A percentile compares a stretch with the other conserved stretches of the same genome.
Conservation (phyloP, 306 rosid species). For the Benincasa hispida region DNA sequence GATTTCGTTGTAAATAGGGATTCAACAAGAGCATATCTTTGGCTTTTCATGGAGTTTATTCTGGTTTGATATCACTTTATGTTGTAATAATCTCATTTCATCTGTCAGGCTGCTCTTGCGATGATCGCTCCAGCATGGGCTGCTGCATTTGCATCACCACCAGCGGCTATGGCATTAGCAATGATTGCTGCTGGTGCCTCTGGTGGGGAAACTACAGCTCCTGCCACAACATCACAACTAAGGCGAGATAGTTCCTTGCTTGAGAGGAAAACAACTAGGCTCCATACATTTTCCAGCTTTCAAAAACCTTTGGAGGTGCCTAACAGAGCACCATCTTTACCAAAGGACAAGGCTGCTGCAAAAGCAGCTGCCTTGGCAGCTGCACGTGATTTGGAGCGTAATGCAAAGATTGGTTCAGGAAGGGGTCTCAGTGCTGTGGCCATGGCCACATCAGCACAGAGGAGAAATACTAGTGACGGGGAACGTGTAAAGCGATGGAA, state of each 20-base stretch:
- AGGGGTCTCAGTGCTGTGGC: constrained; percentile 99
- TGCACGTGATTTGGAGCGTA: constrained; percentile 85
- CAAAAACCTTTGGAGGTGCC: constrained; percentile 61
- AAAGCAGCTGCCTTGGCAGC: constrained; percentile 95
- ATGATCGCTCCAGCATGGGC: constrained; percentile 97
- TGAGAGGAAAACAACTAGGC: constrained; percentile 69
- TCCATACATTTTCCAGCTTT: constrained; percentile 87
- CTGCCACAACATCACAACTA: constrained; percentile 40
- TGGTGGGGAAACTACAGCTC: constrained; percentile 59
- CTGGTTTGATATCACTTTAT: background rate
- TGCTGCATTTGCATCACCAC: constrained; percentile 98
- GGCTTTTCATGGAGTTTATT: background rate
- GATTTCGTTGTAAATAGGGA: background rate
- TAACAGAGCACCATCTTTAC: constrained; percentile 48
- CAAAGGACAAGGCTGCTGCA: constrained; percentile 87
- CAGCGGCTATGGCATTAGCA: constrained; percentile 98
- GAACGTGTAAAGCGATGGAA: constrained; percentile 89
- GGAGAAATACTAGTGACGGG: constrained; percentile 73
- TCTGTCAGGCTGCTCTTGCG: constrained; percentile 76
- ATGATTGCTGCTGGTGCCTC: constrained; percentile 99
- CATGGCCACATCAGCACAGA: constrained; percentile 95
- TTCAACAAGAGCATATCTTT: background rate
- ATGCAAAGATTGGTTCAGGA: constrained; percentile 87
- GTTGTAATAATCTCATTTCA: background rate
- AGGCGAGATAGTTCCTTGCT: constrained; percentile 77